A percentile compares a stretch with the other conserved stretches of the same genome.
Evolutionary conservation across 2,329 filamentous ascomycete species (phyloP).

Genomic region (Colletotrichum theobromicola): DNA sequence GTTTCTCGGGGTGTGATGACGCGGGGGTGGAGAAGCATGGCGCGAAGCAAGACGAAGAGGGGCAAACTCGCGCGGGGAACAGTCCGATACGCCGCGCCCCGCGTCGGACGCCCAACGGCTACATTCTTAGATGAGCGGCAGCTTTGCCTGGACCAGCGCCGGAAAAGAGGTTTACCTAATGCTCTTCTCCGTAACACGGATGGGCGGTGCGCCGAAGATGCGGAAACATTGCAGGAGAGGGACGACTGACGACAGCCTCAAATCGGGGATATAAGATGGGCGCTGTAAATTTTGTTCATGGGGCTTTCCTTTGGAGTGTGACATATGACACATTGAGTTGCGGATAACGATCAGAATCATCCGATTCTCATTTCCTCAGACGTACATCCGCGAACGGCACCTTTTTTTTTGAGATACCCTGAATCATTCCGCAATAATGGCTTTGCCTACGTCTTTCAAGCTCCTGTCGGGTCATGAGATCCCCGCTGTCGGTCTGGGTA

Average conservation of each 20-base stretch:
- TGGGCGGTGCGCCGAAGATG: not conserved
- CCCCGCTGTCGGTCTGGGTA: slow-evolving; percentile 36
- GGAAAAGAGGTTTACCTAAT: slow-evolving; percentile 16
- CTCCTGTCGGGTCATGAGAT: slow-evolving; percentile 35
- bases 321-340: not conserved
- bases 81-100: not conserved
- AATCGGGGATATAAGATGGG: slow-evolving; percentile 7
- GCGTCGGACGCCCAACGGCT: not conserved
- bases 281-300: not conserved
- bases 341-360: not conserved
- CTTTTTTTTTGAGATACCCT: not conserved
- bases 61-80: slow-evolving; percentile 4
- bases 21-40: slow-evolving; percentile 6
- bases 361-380: not conserved
- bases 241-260: slow-evolving; percentile 11
- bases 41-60: not conserved
- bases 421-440: slow-evolving; percentile 21
- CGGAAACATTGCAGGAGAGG: slow-evolving; percentile 7
- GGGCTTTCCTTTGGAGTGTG: not conserved
- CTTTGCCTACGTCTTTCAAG: slow-evolving; percentile 29
- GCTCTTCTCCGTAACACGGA: slow-evolving; percentile 1
- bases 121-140: not conserved
- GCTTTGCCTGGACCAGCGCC: not conserved
- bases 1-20: slow-evolving; percentile 18
- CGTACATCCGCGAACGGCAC: not conserved